These are phyloP conservation scores for Atalantia buxifolia DNA, from an alignment of 345 rosid species.

Conservation along the genomic window DNA sequence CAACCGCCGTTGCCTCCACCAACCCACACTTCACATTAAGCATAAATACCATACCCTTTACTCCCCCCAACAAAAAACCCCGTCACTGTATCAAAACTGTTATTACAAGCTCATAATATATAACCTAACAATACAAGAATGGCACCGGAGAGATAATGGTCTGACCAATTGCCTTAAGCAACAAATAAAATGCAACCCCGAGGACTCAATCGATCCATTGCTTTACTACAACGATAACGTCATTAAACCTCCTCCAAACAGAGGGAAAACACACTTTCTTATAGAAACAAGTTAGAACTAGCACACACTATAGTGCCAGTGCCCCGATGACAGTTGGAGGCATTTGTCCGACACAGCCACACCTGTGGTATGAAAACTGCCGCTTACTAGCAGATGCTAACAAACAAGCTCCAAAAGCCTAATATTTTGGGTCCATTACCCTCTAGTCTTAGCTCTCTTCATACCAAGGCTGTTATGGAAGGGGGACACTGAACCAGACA, in stretches of 20 bases:
- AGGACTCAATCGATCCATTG: background rate
- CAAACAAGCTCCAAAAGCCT: slow-evolving; percentile 31
- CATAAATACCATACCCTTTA: background rate
- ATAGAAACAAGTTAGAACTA: slow-evolving; percentile 39
- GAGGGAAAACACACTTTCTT: slow-evolving; percentile 34
- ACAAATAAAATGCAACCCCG: slow-evolving; percentile 11
- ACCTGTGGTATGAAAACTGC: slow-evolving; percentile 24
- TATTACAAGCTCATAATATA: slow-evolving; percentile 5
- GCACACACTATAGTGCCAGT: slow-evolving; percentile 32
- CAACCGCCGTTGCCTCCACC: background rate
- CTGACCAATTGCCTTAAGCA: slow-evolving; percentile 4
- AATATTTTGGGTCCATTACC: slow-evolving; percentile 29
- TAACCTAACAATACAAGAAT: background rate
- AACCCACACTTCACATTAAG: background rate
- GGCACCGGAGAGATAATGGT: background rate
- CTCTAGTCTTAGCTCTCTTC: slow-evolving; percentile 97
- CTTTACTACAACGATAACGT: slow-evolving; percentile 12
- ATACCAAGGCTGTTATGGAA: slow-evolving; percentile 82
- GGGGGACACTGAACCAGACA: slow-evolving; percentile 93
- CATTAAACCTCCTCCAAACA: slow-evolving; percentile 15
- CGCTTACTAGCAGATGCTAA: slow-evolving; percentile 25
- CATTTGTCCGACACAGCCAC: slow-evolving; percentile 31
- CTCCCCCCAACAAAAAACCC: slow-evolving; percentile 3
- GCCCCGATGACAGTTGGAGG: slow-evolving; percentile 46
- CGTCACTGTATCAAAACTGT: slow-evolving; percentile 14